Conservation (phyloP, 208 protist genomes). For the Acanthamoeba culbertsoni region DNA sequence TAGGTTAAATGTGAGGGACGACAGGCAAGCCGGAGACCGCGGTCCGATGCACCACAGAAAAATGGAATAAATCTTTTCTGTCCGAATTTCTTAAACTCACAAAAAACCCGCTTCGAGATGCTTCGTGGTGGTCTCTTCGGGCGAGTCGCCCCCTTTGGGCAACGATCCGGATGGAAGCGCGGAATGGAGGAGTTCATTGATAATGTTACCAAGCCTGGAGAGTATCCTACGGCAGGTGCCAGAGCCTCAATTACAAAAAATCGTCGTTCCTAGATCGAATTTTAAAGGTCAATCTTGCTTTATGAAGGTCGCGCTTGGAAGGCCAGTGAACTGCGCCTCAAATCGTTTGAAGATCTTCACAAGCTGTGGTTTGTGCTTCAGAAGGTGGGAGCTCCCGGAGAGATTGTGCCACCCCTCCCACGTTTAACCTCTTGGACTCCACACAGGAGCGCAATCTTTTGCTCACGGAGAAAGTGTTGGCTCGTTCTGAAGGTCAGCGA, state of each 20-base stretch:
- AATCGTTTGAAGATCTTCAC: slow-evolving; percentile 65
- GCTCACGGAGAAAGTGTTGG: slow-evolving; percentile 27
- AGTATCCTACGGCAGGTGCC: background rate
- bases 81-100: background rate
- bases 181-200: slow-evolving; percentile 38
- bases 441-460: slow-evolving; percentile 72
- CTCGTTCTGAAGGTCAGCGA: background rate
- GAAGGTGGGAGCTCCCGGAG: background rate
- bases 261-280: no score
- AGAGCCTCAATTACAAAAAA: no score
- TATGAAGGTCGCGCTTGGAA: slow-evolving; percentile 57
- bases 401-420: background rate
- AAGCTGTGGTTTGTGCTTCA: slow-evolving; percentile 75
- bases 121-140: background rate
- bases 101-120: background rate
- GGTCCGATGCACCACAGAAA: no score
- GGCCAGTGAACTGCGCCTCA: slow-evolving; percentile 63
- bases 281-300: no score
- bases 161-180: slow-evolving; percentile 14
- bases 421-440: background rate
- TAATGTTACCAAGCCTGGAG: slow-evolving; percentile 13
- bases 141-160: background rate
- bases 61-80: no score
- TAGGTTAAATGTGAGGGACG: no score
- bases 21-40: no score